Evolutionary conservation across 1,139 yeast genomes (phyloP).

Genomic region (Zygoascus sp.): DNA sequence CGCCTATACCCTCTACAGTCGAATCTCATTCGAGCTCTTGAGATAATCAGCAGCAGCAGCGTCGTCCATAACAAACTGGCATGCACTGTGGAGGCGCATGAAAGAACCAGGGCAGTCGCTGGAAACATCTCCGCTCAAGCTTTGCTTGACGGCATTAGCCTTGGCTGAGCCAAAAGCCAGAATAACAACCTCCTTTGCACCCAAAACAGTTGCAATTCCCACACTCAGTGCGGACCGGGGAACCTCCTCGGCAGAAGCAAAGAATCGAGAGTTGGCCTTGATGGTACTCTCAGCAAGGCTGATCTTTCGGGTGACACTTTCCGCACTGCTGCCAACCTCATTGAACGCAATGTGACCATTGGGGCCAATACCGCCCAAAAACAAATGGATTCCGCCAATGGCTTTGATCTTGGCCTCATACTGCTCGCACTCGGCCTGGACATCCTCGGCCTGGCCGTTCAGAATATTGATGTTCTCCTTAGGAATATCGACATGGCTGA

Average conservation of each 20-base stretch:
- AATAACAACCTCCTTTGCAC: conserved; percentile 49
- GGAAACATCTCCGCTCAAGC: conserved; percentile 25
- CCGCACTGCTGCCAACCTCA: conserved; percentile 52
- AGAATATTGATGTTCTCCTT: conserved; percentile 52
- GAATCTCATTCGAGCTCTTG: neutral
- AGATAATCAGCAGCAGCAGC: conserved; percentile 22
- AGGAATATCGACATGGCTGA: conserved; percentile 56
- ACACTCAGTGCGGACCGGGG: conserved; percentile 55
- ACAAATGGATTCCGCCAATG: conserved; percentile 52
- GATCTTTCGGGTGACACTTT: conserved; percentile 48
- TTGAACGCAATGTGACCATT: conserved; percentile 65
- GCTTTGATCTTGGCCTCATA: conserved; percentile 50
- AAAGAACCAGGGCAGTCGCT: conserved; percentile 30
- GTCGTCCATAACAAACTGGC: conserved; percentile 26
- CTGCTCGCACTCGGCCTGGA: conserved; percentile 45
- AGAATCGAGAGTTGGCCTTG: conserved; percentile 54
- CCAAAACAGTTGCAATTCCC: conserved; percentile 59
- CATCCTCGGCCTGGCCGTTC: conserved; percentile 48
- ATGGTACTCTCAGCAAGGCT: conserved; percentile 50
- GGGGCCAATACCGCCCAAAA: conserved; percentile 61
- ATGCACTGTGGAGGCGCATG: conserved; percentile 25
- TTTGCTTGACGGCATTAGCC: conserved; percentile 28
- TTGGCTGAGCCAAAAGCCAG: conserved; percentile 30
- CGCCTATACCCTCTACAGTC: neutral
- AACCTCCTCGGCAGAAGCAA: conserved; percentile 45